Conservation (phyloP, 176 grass and related monocot genomes). For the Poa annua region DNA sequence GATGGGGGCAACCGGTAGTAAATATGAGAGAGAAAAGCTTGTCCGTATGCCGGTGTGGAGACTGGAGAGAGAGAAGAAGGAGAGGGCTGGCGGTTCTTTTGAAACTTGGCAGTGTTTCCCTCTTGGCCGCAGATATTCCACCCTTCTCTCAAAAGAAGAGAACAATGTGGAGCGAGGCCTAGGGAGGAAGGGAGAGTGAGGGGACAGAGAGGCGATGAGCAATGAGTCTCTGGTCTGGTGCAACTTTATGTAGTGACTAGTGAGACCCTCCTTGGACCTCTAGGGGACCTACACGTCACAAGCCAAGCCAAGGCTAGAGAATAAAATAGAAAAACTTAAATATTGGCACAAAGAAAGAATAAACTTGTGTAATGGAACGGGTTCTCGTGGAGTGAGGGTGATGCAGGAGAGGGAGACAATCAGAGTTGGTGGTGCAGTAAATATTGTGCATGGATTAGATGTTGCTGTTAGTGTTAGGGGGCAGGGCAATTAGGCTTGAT, state of each 20-base stretch:
- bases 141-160: slow-evolving; percentile 74
- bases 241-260: slow-evolving; percentile 46
- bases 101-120: slow-evolving; percentile 51
- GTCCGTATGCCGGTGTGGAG: not conserved
- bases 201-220: not conserved
- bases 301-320: not conserved
- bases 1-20: slow-evolving; percentile 28
- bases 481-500: slow-evolving; percentile 11
- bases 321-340: not conserved
- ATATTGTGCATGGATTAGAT: slow-evolving; percentile 28
- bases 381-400: slow-evolving; percentile 3
- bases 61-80: not conserved
- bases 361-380: slow-evolving; percentile 29
- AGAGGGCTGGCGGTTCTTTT: slow-evolving; percentile 79
- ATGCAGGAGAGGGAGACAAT: not conserved
- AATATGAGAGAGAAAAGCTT: slow-evolving; percentile 39
- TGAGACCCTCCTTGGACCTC: not conserved
- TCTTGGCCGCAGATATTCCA: slow-evolving; percentile 60
- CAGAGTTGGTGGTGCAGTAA: slow-evolving; percentile 45
- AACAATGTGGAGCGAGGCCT: slow-evolving; percentile 39
- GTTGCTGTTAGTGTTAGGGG: not conserved
- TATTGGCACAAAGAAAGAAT: not conserved
- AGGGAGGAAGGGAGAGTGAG: not conserved
- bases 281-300: slow-evolving; percentile 13
- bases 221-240: not conserved